phyloP scores from a whole-genome alignment of 2,329 filamentous ascomycete species.

The Verticillium nubilum region DNA sequence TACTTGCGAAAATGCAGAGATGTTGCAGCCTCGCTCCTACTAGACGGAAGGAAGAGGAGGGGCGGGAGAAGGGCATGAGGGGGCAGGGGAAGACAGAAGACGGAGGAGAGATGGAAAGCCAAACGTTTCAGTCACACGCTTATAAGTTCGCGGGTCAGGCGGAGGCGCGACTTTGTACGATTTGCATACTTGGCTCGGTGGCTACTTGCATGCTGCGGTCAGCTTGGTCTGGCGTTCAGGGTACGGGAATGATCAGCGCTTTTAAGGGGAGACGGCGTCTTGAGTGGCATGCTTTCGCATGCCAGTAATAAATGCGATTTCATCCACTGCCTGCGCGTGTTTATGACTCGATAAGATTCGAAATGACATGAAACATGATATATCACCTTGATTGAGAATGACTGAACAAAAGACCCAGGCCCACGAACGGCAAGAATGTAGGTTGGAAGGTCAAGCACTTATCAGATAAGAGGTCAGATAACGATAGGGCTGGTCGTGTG shows the following conservation, averaged over 20 bases:
- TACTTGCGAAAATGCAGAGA: slow-evolving; percentile 53
- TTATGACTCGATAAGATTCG: background rate
- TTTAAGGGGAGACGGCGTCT: background rate
- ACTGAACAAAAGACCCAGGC: background rate
- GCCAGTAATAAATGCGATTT: slow-evolving; percentile 1
- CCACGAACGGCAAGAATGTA: no score
- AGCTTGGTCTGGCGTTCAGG: slow-evolving; percentile 7
- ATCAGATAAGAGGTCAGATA: background rate
- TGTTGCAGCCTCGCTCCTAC: background rate
- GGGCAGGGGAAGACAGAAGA: no score
- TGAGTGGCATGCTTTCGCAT: background rate
- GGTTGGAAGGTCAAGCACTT: no score
- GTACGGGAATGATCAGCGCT: slow-evolving; percentile 1
- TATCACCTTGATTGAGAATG: background rate
- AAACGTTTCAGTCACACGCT: background rate
- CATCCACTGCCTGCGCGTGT: background rate
- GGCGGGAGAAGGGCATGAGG: background rate
- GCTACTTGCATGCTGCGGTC: slow-evolving; percentile 6
- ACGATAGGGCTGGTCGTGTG: background rate
- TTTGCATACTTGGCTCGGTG: background rate
- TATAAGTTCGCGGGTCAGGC: background rate
- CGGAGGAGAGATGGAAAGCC: no score
- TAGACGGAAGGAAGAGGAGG: background rate
- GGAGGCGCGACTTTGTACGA: background rate
- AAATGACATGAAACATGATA: no score